These are phyloP conservation scores for Auxenochlorella protothecoides DNA, from an alignment of 139 green algal species.

Conservation along the genomic window DNA sequence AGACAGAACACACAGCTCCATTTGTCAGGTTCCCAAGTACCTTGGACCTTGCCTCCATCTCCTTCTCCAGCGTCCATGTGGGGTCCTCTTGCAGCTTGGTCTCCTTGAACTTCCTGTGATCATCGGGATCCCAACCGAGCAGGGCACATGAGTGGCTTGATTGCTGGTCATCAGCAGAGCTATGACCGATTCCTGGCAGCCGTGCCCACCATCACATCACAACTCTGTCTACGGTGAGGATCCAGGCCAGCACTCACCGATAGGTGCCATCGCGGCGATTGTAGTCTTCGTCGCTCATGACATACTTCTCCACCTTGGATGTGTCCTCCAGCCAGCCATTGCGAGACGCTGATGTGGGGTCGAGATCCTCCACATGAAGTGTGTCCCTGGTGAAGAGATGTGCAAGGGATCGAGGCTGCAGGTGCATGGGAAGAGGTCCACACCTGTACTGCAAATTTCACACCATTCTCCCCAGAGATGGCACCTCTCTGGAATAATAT, in stretches of 20 bases:
- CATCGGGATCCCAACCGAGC: too few relatives aligned
- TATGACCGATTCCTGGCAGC: too few relatives aligned
- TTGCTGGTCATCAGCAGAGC: too few relatives aligned
- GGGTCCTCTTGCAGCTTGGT: constrained; percentile 70
- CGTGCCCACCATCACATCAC: too few relatives aligned
- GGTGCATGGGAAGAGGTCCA: background rate
- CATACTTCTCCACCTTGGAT: constrained; percentile 92
- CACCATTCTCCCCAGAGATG: too few relatives aligned
- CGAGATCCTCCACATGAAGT: constrained; percentile 84
- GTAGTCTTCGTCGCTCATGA: constrained; percentile 94
- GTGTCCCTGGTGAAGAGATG: constrained; percentile 25
- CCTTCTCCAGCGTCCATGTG: constrained; percentile 79
- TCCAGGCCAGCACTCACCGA: constrained; percentile 10
- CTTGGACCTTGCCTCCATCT: constrained; percentile 42
- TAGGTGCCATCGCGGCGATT: constrained; percentile 81
- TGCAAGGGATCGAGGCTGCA: too few relatives aligned
- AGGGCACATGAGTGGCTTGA: too few relatives aligned
- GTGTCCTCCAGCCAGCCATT: constrained; percentile 94
- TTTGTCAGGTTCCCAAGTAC: too few relatives aligned
- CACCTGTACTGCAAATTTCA: too few relatives aligned
- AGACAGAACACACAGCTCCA: too few relatives aligned
- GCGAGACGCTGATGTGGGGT: constrained; percentile 71
- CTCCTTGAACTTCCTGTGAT: constrained; percentile 60
- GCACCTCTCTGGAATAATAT: too few relatives aligned
- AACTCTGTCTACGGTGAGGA: too few relatives aligned